These are phyloP conservation scores for Linnemannia zychae DNA, from an alignment of 192 early-diverging fungal species.

Conservation along the genomic window DNA sequence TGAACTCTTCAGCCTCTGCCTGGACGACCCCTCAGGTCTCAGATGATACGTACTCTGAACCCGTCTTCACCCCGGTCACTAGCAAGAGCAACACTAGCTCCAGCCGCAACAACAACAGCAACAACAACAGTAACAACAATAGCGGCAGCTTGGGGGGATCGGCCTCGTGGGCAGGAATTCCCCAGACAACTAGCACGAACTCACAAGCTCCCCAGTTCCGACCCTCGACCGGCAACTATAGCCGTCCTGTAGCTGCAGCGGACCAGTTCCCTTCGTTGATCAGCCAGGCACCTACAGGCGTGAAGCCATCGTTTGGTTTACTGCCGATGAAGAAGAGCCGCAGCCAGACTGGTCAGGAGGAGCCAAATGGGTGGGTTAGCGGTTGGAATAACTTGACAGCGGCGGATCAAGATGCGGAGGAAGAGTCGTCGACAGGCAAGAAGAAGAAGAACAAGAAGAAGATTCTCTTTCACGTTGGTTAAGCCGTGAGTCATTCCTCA, in stretches of 20 bases:
- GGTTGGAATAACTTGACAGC: constrained; percentile 34
- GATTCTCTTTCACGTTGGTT: constrained; percentile 76
- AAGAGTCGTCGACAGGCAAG: constrained; percentile 64
- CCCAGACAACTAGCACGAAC: constrained; percentile 9
- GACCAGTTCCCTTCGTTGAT: constrained; percentile 46
- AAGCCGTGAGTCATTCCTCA: constrained; percentile 27
- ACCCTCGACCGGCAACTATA: constrained; percentile 16
- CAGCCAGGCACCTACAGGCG: constrained; percentile 23
- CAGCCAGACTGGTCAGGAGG: constrained; percentile 30
- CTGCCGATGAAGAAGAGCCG: constrained; percentile 32
- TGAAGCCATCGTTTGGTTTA: constrained; percentile 52
- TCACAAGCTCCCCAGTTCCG: constrained; percentile 39
- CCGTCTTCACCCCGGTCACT: background rate
- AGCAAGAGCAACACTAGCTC: constrained; percentile 9
- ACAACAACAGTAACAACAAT: background rate
- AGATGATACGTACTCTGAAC: background rate
- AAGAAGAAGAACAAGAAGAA: constrained; percentile 74
- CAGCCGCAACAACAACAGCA: background rate
- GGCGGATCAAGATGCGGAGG: constrained; percentile 37
- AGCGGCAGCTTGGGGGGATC: background rate
- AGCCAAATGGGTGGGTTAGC: constrained; percentile 48
- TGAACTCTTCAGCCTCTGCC: constrained; percentile 36
- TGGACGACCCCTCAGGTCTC: constrained; percentile 22
- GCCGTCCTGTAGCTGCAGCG: constrained; percentile 16
- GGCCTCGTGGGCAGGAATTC: constrained; percentile 38